These are phyloP conservation scores for Pilobolus umbonatus DNA, from an alignment of 192 early-diverging fungal species.

Conservation along the genomic window DNA sequence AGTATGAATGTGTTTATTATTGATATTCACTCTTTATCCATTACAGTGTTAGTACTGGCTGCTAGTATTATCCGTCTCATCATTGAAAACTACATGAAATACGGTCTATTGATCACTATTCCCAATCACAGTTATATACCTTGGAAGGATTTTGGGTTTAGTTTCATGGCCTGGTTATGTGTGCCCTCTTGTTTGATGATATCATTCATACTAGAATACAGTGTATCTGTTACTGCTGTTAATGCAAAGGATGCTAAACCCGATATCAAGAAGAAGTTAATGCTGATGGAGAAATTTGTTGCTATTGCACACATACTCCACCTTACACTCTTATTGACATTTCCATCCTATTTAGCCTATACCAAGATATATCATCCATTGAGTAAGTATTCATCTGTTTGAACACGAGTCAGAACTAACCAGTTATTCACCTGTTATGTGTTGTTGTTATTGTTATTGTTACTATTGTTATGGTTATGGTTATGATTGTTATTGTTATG, in stretches of 20 bases:
- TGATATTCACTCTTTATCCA: neutral
- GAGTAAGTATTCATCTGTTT: conserved; percentile 19
- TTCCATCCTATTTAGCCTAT: conserved; percentile 62
- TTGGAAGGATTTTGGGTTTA: conserved; percentile 53
- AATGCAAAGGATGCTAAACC: conserved; percentile 24
- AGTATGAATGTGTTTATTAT: neutral
- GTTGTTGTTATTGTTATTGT: neutral
- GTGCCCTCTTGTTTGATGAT: conserved; percentile 51
- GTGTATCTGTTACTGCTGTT: conserved; percentile 29
- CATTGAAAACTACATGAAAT: conserved; percentile 86
- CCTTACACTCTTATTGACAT: conserved; percentile 48
- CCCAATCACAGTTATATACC: conserved; percentile 52
- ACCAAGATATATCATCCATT: conserved; percentile 62
- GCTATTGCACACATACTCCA: conserved; percentile 47
- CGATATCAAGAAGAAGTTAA: conserved; percentile 11
- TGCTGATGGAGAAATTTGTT: conserved; percentile 23
- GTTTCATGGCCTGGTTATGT: conserved; percentile 43
- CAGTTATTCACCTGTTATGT: too few species aligned
- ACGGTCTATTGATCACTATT: conserved; percentile 73
- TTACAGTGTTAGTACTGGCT: conserved; percentile 64
- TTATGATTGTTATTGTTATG: too few species aligned
- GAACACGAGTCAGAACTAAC: neutral
- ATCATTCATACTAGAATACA: conserved; percentile 59
- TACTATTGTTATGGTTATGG: too few species aligned
- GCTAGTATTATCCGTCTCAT: conserved; percentile 80